phyloP scores from a whole-genome alignment of 1,284 basidiomycete genomes.

The Tilletia horrida region DNA sequence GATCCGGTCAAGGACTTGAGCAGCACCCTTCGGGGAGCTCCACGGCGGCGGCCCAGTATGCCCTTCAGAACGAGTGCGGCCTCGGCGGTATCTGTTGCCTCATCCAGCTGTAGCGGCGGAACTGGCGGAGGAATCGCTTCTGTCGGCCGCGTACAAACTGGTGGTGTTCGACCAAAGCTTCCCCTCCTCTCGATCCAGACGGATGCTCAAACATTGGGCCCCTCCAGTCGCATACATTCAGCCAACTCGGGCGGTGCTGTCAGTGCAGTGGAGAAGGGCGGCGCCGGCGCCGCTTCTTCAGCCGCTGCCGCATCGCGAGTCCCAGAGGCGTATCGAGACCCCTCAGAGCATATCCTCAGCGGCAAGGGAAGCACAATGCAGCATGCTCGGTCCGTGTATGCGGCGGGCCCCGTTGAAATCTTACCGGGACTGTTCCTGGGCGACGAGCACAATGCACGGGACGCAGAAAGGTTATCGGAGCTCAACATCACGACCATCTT shows the following conservation, averaged over 20 bases:
- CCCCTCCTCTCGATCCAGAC: slow-evolving; percentile 5
- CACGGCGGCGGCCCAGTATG: slow-evolving; percentile 43
- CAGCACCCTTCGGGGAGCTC: slow-evolving; percentile 47
- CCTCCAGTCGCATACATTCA: background rate
- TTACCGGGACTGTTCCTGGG: slow-evolving; percentile 87
- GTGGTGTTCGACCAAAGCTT: background rate
- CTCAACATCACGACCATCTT: slow-evolving; percentile 76
- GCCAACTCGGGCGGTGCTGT: background rate
- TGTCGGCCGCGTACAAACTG: background rate
- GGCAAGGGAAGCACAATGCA: slow-evolving; percentile 47
- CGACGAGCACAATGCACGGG: slow-evolving; percentile 84
- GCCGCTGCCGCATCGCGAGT: slow-evolving; percentile 22
- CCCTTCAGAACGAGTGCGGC: slow-evolving; percentile 27
- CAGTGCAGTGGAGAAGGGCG: background rate
- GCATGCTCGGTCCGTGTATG: slow-evolving; percentile 60
- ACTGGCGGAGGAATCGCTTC: background rate
- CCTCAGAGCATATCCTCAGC: slow-evolving; percentile 47
- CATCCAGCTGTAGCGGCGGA: background rate
- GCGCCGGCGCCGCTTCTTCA: background rate
- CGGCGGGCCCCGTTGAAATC: slow-evolving; percentile 80
- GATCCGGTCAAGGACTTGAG: slow-evolving; percentile 33
- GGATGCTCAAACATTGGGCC: background rate
- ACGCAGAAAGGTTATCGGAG: slow-evolving; percentile 69
- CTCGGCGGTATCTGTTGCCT: background rate
- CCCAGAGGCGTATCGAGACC: slow-evolving; percentile 44